Evolutionary conservation across 23 red algal genomes (phyloP), one percentile per base, ranked within the genome.

Genomic region (Porphyridium purpureum): DNA sequence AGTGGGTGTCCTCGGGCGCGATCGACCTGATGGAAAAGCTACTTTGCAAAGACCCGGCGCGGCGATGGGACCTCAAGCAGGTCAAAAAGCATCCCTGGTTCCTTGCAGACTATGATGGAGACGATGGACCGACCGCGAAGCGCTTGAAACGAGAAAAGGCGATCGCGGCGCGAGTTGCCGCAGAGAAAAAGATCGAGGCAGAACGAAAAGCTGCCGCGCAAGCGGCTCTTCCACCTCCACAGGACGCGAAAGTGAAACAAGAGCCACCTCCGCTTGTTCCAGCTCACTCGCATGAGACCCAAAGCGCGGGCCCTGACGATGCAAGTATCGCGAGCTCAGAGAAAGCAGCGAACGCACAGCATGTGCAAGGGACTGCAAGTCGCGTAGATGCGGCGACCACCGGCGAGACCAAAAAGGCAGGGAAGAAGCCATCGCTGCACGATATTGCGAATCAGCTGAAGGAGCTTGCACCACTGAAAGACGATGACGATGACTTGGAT

Each of bases 61-160:
- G 30, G 50, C 50, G 64, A 2, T 11, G 11, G 11, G 38, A 17
- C 17, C 38, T 44, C 38, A 17, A 17, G 11, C 38, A 44, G 38
- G 38, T 44, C 11, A 11, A 17, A 44, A 11, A 44, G 17, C 38
- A 44, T 17, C 38, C 38, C 11, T 44, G 38, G 38, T 74, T 85
- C 21, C 67, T 81, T 21, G 75, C 70, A 11, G 68, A 86, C 11
- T 74, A 84, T 27, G 90, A 98, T 32, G 35, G 47, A 21, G 67
- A 67, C 4, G 73, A 69, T 14, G 63, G 38, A 44, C 11, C 38
- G 38, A 44, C 38, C 38, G 38, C 38, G 38, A 44, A 44, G 38
- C 11, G 11, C 11, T 17, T 11, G 38, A 11, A 11, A 44, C 38
- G 11, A 17, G 11, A 44, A 17, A 44, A 44, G 11, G 38, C 38